Conservation (phyloP, 441 rosid genomes). For the Macaranga tanarius region DNA sequence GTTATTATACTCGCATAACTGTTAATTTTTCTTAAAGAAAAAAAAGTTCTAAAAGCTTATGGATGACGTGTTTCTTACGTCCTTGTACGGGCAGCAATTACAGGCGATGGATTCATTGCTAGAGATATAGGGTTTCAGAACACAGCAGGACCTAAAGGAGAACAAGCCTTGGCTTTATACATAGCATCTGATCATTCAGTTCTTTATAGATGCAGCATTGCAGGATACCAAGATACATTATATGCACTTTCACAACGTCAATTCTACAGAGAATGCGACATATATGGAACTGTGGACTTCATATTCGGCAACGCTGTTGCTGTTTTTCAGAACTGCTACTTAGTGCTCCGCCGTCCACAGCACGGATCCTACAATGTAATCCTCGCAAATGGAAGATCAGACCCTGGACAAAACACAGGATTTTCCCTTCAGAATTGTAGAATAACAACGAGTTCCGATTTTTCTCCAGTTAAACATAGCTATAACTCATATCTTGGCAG, state of each 20-base stretch:
- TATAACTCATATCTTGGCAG: constrained; percentile 57
- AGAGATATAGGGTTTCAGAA: constrained; percentile 74
- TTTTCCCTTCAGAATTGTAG: constrained; percentile 59
- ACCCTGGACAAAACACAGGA: constrained; percentile 72
- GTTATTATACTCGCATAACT: too few relatives aligned
- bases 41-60: too few relatives aligned
- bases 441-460: constrained; percentile 39
- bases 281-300: constrained; percentile 70
- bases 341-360: constrained; percentile 44
- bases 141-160: constrained; percentile 65
- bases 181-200: constrained; percentile 66
- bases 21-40: too few relatives aligned
- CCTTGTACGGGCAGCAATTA: constrained; percentile 41
- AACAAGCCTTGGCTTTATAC: constrained; percentile 66
- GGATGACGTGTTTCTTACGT: too few relatives aligned
- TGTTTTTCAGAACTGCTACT: constrained; percentile 63
- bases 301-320: constrained; percentile 84
- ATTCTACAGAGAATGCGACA: constrained; percentile 78
- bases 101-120: constrained; percentile 75
- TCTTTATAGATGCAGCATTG: constrained; percentile 66
- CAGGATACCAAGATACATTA: constrained; percentile 75
- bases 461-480: constrained; percentile 34
- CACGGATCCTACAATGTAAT: constrained; percentile 40
- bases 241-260: constrained; percentile 69
- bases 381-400: constrained; percentile 58